Base-by-base conservation (phyloP, 2,329 filamentous ascomycete species). In the Coniochaeta prunicola region DNA sequence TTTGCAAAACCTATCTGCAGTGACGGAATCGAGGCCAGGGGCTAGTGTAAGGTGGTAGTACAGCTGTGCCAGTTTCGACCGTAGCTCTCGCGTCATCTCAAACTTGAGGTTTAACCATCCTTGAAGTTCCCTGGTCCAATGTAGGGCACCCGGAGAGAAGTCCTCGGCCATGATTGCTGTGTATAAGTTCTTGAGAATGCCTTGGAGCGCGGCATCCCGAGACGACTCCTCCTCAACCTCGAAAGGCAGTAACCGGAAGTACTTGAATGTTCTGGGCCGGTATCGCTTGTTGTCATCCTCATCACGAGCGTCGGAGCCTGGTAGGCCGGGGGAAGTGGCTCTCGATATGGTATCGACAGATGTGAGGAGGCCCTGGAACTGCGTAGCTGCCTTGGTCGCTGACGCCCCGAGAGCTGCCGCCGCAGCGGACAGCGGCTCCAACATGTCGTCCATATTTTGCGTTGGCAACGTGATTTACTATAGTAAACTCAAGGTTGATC, bases 31-130 rank as follows among this genome's bases (percentile, higher is more conserved):
- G 59, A 99, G 80, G 3, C 96, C 94, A 0, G 93, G 94, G 30
- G 94, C 91, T 61, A 99, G 81, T 5, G 91, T 83, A 60, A 99
- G 87, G 75, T 96, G 92, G 75, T 96, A 99, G 76, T 97, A 99
- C 38, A 99, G 81, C 75, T 88, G 90, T 31, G 94, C 90, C 31
- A 99, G 83, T 73, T 85, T 91, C 55, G 92, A 86, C 59, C 96
- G 84, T 65, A 92, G 86, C 70, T 89, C 87, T 67, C 90, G 86
- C 54, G 91, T 91, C 71, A 96, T 91, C 76, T 99, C 93, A 71
- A 99, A 99, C 80, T 99, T 99, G 74, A 99, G 85, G 58, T 89
- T 90, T 64, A 99, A 81, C 94, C 96, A 99, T 74, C 89, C 91
- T 70, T 92, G 86, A 54, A 99, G 87, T 82, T 99, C 94, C 65